These are phyloP conservation scores for Ustanciosporium gigantosporum DNA, from an alignment of 1,284 basidiomycete species.

Conservation along the genomic window DNA sequence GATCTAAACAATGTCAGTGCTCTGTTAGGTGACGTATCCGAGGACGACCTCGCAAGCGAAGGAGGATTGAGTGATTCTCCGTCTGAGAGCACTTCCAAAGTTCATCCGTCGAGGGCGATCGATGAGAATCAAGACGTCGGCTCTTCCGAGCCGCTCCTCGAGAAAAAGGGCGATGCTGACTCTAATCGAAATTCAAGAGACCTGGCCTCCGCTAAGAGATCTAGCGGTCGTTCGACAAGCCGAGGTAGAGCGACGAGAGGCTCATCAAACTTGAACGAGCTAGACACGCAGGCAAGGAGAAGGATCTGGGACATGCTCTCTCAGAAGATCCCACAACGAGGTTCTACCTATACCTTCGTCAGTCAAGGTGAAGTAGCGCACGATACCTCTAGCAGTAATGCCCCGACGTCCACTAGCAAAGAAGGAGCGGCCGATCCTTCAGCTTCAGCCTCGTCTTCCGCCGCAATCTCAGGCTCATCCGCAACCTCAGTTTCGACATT, in stretches of 20 bases:
- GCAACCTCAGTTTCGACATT: conserved; percentile 14
- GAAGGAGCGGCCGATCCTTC: neutral
- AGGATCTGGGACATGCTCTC: conserved; percentile 42
- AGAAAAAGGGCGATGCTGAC: neutral
- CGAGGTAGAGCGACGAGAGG: conserved; percentile 12
- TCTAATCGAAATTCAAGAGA: neutral
- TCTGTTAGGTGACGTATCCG: conserved; percentile 6
- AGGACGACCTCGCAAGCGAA: conserved; percentile 11
- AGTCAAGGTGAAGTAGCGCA: conserved; percentile 38
- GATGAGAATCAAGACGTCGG: conserved; percentile 10
- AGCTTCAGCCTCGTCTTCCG: neutral
- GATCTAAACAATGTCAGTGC: conserved; percentile 6
- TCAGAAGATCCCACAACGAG: conserved; percentile 36
- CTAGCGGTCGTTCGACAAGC: conserved; percentile 15
- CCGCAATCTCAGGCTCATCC: neutral
- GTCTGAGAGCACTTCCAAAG: neutral
- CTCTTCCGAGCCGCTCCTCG: neutral
- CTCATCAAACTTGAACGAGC: conserved; percentile 13
- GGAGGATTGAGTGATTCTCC: neutral
- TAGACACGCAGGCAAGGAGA: conserved; percentile 21
- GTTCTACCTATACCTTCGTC: conserved; percentile 37
- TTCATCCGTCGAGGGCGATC: no score
- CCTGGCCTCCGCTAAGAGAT: no score
- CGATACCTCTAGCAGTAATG: conserved; percentile 7
- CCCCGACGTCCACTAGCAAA: neutral